Evolutionary conservation across 129 eudicot species (phyloP).

Genomic region (Lactuca sativa): DNA sequence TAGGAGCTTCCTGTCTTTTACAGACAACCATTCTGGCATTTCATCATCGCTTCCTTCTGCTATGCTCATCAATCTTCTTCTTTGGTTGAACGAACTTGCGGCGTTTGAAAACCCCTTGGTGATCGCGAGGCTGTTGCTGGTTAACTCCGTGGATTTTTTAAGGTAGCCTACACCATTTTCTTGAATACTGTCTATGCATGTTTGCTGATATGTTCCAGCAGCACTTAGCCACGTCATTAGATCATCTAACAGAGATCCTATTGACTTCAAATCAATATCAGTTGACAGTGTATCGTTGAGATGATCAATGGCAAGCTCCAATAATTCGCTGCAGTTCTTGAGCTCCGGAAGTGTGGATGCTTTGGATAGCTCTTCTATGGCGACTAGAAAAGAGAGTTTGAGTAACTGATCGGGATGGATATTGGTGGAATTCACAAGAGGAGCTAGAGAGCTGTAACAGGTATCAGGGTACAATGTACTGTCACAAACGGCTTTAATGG

Average conservation of each 20-base stretch:
- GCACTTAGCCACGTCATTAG: conserved; percentile 65
- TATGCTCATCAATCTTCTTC: conserved; percentile 35
- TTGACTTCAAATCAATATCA: not conserved
- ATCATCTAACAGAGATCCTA: conserved; percentile 45
- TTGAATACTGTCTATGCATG: conserved; percentile 51
- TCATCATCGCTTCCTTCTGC: conserved; percentile 17
- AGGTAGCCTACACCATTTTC: conserved; percentile 20
- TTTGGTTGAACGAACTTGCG: conserved; percentile 22
- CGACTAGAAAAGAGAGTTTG: conserved; percentile 47
- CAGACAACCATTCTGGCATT: conserved; percentile 45
- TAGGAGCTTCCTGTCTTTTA: conserved; percentile 49
- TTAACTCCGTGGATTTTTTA: conserved; percentile 42
- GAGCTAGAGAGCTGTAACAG: conserved; percentile 47
- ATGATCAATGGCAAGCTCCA: conserved; percentile 55
- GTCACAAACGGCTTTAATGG: conserved; percentile 53
- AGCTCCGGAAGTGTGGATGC: conserved; percentile 36
- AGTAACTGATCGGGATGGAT: conserved; percentile 43
- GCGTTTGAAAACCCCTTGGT: conserved; percentile 29
- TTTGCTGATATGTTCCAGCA: conserved; percentile 64
- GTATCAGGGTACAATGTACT: conserved; percentile 54
- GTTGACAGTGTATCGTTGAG: conserved; percentile 38
- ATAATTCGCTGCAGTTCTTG: conserved; percentile 50
- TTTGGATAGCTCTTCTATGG: conserved; percentile 45
- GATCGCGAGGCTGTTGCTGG: conserved; percentile 68
- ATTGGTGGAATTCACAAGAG: conserved; percentile 32